phyloP scores from a whole-genome alignment of 1,139 yeast species.

The Kazachstania sp. region DNA sequence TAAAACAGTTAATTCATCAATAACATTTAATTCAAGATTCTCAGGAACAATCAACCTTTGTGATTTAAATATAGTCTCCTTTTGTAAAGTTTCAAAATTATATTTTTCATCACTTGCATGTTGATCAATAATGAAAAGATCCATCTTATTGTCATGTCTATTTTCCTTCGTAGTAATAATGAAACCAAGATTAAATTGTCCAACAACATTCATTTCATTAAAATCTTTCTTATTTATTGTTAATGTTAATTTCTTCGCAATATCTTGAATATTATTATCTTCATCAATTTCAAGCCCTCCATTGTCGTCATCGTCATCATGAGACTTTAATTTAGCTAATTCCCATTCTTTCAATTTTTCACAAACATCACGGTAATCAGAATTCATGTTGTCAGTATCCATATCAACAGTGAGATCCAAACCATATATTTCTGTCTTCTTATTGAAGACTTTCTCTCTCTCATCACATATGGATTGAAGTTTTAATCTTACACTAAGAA shows the following conservation, averaged over 20 bases:
- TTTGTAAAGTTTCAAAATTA: slow-evolving; percentile 68
- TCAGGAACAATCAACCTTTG: slow-evolving; percentile 71
- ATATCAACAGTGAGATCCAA: background rate
- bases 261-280: slow-evolving; percentile 38
- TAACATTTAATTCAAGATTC: slow-evolving; percentile 54
- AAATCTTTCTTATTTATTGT: slow-evolving; percentile 60
- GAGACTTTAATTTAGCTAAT: background rate
- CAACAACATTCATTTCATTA: slow-evolving; percentile 62
- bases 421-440: background rate
- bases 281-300: background rate
- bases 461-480: slow-evolving; percentile 3
- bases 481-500: background rate
- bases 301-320: background rate
- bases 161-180: slow-evolving; percentile 54
- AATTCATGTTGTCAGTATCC: background rate
- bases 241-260: slow-evolving; percentile 40
- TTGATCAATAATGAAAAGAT: slow-evolving; percentile 84
- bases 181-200: slow-evolving; percentile 90
- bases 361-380: background rate
- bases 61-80: slow-evolving; percentile 44
- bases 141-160: slow-evolving; percentile 32
- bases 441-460: background rate
- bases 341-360: background rate
- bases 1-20: slow-evolving; percentile 65
- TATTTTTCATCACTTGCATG: slow-evolving; percentile 96